Evolutionary conservation across 805 yeast species (phyloP).

Genomic region (Metschnikowia arizonensis): DNA sequence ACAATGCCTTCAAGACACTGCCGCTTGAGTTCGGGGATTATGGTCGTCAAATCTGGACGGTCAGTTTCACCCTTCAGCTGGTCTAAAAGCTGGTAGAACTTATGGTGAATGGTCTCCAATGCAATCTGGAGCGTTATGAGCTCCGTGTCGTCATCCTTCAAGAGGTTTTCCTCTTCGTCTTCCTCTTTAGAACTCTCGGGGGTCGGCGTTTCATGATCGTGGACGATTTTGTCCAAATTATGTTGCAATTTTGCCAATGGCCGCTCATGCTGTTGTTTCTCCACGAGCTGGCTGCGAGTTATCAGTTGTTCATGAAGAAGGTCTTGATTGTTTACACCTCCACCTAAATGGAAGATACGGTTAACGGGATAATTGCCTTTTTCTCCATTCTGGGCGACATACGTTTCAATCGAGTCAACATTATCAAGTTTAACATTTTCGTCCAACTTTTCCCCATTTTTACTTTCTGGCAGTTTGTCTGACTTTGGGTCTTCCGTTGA

Average conservation of each 20-base stretch:
- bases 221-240: slow-evolving; percentile 53
- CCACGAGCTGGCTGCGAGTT: slow-evolving; percentile 66
- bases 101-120: slow-evolving; percentile 57
- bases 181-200: slow-evolving; percentile 25
- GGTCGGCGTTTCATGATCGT: slow-evolving; percentile 26
- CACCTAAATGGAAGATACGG: slow-evolving; percentile 44
- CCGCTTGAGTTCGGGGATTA: slow-evolving; percentile 71
- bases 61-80: slow-evolving; percentile 8
- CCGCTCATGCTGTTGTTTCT: slow-evolving; percentile 75
- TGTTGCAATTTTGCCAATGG: slow-evolving; percentile 82
- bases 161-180: slow-evolving; percentile 46
- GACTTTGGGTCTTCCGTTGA: neutral
- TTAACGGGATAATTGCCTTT: slow-evolving; percentile 41
- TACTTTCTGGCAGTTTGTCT: neutral
- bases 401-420: neutral
- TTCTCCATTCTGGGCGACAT: neutral
- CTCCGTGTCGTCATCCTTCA: slow-evolving; percentile 80
- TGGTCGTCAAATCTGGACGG: slow-evolving; percentile 60
- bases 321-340: slow-evolving; percentile 47
- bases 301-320: slow-evolving; percentile 53
- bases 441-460: neutral
- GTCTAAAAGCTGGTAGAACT: slow-evolving; percentile 45
- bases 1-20: slow-evolving; percentile 63
- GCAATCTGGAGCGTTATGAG: slow-evolving; percentile 59
- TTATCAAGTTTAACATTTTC: neutral